Percentiles rank a stretch among this genome's conserved stretches.
Evolutionary conservation across 345 rosid species (phyloP).

Genomic region (Bruguiera gymnorhiza): DNA sequence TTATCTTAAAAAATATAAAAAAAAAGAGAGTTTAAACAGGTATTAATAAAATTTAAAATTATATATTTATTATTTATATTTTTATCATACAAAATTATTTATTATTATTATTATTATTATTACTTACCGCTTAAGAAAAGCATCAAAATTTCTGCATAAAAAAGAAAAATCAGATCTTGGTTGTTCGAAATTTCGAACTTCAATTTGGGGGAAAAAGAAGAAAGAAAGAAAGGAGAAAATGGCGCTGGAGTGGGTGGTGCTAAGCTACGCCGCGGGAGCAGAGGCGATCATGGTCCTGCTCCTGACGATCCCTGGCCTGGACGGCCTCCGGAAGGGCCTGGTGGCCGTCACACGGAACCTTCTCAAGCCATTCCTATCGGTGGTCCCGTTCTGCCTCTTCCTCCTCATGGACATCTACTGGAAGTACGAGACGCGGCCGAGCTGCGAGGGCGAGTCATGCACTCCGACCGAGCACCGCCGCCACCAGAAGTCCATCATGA

Average conservation of each 20-base stretch:
- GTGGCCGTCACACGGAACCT: slow-evolving; percentile 83
- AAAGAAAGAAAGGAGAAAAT: slow-evolving; percentile 18
- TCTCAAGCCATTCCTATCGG: slow-evolving; percentile 77
- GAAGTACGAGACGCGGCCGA: slow-evolving; percentile 85
- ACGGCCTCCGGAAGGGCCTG: slow-evolving; percentile 64
- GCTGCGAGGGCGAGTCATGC: slow-evolving; percentile 68
- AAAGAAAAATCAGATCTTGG: too few species aligned
- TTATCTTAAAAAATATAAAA: too few species aligned
- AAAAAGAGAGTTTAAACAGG: too few species aligned
- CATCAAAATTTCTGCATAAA: too few species aligned
- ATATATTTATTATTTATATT: too few species aligned
- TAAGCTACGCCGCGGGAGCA: slow-evolving; percentile 82
- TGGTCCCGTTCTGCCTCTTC: slow-evolving; percentile 86
- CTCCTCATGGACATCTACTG: slow-evolving; percentile 87
- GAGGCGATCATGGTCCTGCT: slow-evolving; percentile 89
- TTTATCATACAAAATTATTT: too few species aligned
- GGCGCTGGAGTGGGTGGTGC: slow-evolving; percentile 96
- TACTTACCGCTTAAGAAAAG: too few species aligned
- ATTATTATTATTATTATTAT: too few species aligned
- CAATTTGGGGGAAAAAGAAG: too few species aligned
- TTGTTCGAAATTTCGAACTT: too few species aligned
- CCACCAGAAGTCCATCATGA: slow-evolving; percentile 89
- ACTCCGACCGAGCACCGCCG: slow-evolving; percentile 77
- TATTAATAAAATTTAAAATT: too few species aligned
- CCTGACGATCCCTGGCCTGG: slow-evolving; percentile 80